Evolutionary conservation across 495 filamentous ascomycete genomes (phyloP).

Genomic region (Neurospora sp.): DNA sequence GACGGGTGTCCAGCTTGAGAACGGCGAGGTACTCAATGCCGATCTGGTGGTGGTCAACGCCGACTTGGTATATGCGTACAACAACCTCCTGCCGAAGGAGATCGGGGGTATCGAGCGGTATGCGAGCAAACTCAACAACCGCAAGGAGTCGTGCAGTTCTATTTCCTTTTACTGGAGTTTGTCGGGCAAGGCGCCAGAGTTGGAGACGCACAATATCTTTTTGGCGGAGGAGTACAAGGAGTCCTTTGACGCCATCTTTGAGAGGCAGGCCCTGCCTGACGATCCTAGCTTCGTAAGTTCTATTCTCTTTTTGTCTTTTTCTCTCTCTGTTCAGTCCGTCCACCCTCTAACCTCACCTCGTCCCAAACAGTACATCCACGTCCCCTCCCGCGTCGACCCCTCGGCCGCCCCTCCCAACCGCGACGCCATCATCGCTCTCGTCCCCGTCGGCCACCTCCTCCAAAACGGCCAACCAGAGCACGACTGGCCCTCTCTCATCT

Average conservation of each 20-base stretch:
- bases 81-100: constrained; percentile 42
- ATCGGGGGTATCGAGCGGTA: constrained; percentile 18
- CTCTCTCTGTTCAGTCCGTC: neutral
- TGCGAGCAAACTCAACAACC: constrained; percentile 35
- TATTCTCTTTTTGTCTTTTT: no score
- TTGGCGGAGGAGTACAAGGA: constrained; percentile 57
- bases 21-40: constrained; percentile 42
- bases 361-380: constrained; percentile 48
- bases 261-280: constrained; percentile 48
- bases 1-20: constrained; percentile 43
- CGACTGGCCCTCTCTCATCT: constrained; percentile 47
- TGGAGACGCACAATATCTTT: constrained; percentile 66
- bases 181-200: constrained; percentile 41
- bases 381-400: constrained; percentile 54
- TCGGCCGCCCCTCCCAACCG: constrained; percentile 51
- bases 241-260: constrained; percentile 63
- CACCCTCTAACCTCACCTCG: neutral
- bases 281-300: constrained; percentile 47
- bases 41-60: constrained; percentile 59
- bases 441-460: constrained; percentile 54
- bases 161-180: constrained; percentile 71
- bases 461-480: constrained; percentile 32
- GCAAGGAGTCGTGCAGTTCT: constrained; percentile 51
- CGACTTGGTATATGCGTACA: constrained; percentile 63
- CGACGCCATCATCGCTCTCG: constrained; percentile 54